Evolutionary conservation across 169 alveolate genomes (phyloP), one percentile per base, ranked within the genome.

Genomic region (Plasmodium yoelii): DNA sequence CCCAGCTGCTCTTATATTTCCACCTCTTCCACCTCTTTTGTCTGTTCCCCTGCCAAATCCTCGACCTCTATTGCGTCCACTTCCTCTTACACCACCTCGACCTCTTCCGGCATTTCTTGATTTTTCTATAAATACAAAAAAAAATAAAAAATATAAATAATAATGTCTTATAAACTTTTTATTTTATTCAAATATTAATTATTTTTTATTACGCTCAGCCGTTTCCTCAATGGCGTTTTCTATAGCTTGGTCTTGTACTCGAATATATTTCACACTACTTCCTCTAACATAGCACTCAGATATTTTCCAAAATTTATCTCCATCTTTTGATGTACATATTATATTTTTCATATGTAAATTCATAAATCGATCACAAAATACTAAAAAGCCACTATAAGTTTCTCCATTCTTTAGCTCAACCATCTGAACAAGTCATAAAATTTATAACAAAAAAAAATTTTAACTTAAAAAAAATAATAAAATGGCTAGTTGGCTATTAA

Each of bases 381-480:
- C 93, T 19, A 95, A 68, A 64, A 95, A 82, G 44, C 97, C 97
- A 24, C 97, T 93, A 73, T 94, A 95, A 3, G 97, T 95, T 77
- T 95, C 97, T 26, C 97, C 97, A 74, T 92, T 95, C 59, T 95
- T 95, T 49, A 95, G 88, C 65, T 95, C 97, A 55, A 95, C 94
- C 88, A 95, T 87, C 97, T 95, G 92, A 57, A 73, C 55, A 18
- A 75, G 24, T 15, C 13, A 19, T 51, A 8, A 49, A 24, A 49
- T 9, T 9, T 12, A 19, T 26, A 12, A 18, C 59, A 49, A 8
- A 73, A 15, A 75, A 13, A 44, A 46, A 55, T 39, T 18, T 19
- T 60, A n/a, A 60, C 22, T 22, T 22, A 22, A 60, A 60, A 3
- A 7, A 28, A 9, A 51, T 51, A 51, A 13, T 51, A 51, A 51